Evolutionary conservation across 176 grass and related monocot species (phyloP), one percentile per base, ranked within the genome.

Genomic region (Neostapfia colusana): DNA sequence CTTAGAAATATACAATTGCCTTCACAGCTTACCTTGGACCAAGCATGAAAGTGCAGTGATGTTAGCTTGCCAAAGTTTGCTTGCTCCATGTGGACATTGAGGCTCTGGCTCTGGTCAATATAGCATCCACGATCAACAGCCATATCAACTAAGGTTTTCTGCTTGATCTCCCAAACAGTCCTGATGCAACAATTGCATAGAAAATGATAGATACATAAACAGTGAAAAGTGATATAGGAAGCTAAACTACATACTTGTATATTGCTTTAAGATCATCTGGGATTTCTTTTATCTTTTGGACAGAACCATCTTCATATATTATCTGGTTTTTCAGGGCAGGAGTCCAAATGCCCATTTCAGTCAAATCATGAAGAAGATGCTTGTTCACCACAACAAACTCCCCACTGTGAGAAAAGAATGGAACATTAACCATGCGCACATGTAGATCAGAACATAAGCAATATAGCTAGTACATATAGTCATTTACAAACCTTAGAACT

Each of bases 161-260:
- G 96, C 85, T 99, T 99, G 21, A 99, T 99, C 87, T 99, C 96
- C 96, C 96, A 99, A 41, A 99, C 96, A 41, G 96, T 99, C 69
- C 96, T 99, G 74, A 26, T 6, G 60, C 27, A 84, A 69, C 31
- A 31, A 31, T 31, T 31, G 31, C 31, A 31, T 31, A 31, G 31
- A 31, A 31, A 31, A 31, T 31, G 31, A 2, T 31, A 31, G 31
- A 31, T 31, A 31, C 2, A 31, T 31, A 31, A 31, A 31, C 31
- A 31, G 31, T 31, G 31, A 31, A 31, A 2, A 3, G 31, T 31
- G 1, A 28, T 35, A 62, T 64, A 67, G 24, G 43, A 38, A 4
- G 34, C 10, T 66, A 50, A 40, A 13, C 7, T 18, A 43, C 87
- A 73, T 92, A 99, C 96, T 95, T 99, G 58, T 99, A 99, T 42